phyloP scores from a whole-genome alignment of 805 yeast species.

The Teunomyces cretensis region DNA sequence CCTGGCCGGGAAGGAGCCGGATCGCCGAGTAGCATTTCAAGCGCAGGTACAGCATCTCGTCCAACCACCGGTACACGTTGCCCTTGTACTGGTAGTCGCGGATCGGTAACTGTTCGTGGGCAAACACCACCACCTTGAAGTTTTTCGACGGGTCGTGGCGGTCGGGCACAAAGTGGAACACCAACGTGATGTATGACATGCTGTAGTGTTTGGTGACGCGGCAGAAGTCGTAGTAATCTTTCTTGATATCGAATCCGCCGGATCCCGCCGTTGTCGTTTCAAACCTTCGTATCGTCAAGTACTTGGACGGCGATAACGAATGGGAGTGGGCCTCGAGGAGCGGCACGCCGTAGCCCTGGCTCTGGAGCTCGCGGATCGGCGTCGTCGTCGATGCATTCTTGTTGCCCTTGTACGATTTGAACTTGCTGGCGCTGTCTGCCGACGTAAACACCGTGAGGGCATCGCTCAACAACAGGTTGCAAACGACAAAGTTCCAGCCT shows the following conservation, averaged over 20 bases:
- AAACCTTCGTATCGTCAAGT: background rate
- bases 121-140: conserved; percentile 3
- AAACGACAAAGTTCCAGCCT: background rate
- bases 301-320: conserved; percentile 1
- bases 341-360: conserved; percentile 8
- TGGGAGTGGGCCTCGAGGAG: background rate
- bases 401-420: background rate
- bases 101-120: conserved; percentile 7
- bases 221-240: conserved; percentile 4
- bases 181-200: background rate
- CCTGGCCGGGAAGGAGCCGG: background rate
- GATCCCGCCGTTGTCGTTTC: background rate
- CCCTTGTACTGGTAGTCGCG: conserved; percentile 7
- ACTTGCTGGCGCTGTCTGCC: background rate
- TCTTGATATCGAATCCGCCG: conserved; percentile 1
- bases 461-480: background rate
- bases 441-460: background rate
- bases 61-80: conserved; percentile 7
- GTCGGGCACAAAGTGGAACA: background rate
- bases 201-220: conserved; percentile 1
- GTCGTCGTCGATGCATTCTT: background rate
- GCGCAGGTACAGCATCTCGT: background rate
- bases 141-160: background rate
- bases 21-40: background rate
- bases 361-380: conserved; percentile 1